phyloP scores from a whole-genome alignment of 208 protist genomes.

The Herpetomonas tarakana region DNA sequence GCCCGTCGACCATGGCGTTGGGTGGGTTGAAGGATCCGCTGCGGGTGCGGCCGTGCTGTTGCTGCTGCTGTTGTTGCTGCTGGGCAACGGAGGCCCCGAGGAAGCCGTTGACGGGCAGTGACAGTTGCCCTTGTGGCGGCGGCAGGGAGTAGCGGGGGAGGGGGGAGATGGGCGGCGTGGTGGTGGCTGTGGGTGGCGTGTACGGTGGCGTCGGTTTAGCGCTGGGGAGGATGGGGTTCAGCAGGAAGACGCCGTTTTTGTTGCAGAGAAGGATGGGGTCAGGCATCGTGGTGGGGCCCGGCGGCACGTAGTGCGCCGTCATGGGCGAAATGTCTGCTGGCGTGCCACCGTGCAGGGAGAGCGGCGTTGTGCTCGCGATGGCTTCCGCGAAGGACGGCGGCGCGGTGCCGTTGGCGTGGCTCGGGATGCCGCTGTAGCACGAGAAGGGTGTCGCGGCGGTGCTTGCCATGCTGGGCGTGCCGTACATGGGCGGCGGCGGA shows the following conservation, averaged over 20 bases:
- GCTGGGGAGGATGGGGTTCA: constrained; percentile 40
- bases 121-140: constrained; percentile 25
- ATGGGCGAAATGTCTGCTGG: constrained; percentile 49
- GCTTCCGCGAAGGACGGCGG: constrained; percentile 75
- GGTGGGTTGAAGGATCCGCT: constrained; percentile 21
- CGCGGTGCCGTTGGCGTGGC: constrained; percentile 17
- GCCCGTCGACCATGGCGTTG: constrained; percentile 1
- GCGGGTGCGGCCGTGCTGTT: constrained; percentile 16
- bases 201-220: constrained; percentile 65
- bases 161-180: constrained; percentile 62
- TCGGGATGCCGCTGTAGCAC: constrained; percentile 37
- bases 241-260: constrained; percentile 75
- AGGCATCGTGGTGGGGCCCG: constrained; percentile 46
- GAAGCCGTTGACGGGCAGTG: constrained; percentile 27
- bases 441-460: constrained; percentile 20
- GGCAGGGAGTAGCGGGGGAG: constrained; percentile 75
- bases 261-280: constrained; percentile 81
- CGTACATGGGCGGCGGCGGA: constrained; percentile 21
- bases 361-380: constrained; percentile 38
- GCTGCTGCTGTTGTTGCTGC: constrained; percentile 1
- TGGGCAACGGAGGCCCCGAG: constrained; percentile 30
- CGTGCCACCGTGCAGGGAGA: constrained; percentile 18
- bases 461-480: constrained; percentile 19
- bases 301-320: constrained; percentile 60
- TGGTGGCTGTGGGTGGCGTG: constrained; percentile 39